These are phyloP conservation scores for Aechmea fasciata DNA, from an alignment of 176 grass and related monocot species.

Conservation along the genomic window DNA sequence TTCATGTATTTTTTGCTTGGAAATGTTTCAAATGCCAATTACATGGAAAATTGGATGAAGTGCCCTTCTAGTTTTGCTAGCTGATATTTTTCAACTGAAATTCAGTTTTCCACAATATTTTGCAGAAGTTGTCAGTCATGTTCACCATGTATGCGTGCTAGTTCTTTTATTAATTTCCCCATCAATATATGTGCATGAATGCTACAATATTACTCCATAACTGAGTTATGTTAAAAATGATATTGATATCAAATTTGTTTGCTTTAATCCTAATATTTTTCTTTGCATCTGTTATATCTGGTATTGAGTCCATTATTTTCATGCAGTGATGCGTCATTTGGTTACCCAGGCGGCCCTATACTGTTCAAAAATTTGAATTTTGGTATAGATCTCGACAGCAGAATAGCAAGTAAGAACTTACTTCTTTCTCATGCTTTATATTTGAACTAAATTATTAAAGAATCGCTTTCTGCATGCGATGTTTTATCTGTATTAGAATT, in stretches of 20 bases:
- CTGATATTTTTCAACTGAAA: neutral
- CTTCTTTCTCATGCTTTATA: neutral
- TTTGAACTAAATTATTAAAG: neutral
- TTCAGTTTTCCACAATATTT: neutral
- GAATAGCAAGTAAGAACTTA: conserved; percentile 75
- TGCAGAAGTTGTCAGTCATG: too few species aligned
- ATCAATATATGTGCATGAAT: too few species aligned
- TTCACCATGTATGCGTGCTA: too few species aligned
- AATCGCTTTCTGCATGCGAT: conserved; percentile 1
- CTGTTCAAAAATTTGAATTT: conserved; percentile 99
- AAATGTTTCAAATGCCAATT: neutral
- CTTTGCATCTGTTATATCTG: neutral
- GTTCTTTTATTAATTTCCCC: too few species aligned
- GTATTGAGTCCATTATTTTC: conserved; percentile 2
- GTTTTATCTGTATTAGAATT: neutral
- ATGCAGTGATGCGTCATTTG: conserved; percentile 88
- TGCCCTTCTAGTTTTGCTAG: neutral
- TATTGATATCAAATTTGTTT: too few species aligned
- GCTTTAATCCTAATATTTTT: neutral
- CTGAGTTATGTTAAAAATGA: too few species aligned
- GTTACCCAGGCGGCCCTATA: conserved; percentile 83
- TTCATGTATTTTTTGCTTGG: neutral
- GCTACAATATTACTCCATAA: too few species aligned
- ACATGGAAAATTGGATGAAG: neutral
- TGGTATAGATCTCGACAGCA: conserved; percentile 89